Base-by-base conservation (phyloP, 1,284 basidiomycete genomes). In the Sporisorium sorghi region DNA sequence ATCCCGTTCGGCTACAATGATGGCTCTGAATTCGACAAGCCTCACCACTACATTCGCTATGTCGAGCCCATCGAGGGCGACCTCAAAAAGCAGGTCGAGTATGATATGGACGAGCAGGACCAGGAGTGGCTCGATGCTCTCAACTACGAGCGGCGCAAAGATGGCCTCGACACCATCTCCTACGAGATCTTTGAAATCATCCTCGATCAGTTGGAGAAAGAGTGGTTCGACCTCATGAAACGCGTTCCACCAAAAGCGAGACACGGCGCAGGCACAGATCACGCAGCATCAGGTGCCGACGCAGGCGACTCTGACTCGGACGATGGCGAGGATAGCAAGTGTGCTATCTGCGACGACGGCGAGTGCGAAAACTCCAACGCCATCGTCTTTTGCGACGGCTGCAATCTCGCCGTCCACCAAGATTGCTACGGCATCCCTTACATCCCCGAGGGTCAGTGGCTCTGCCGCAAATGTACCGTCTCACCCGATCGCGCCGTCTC, bases 71-170 rank as follows among this genome's bases (percentile, higher is more conserved):
- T 96, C 74, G 96, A 99, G 85, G 90, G 89, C 56, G 97, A 99
- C 73, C 89, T 98, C 30, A 91, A 92, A 11, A 89, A 90, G 48
- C 94, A 96, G 82, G 96, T 98, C 48, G 97, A 99, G 85, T 99
- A 99, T 87, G 97, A 99, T 84, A 99, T 99, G 95, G 97, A 99
- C 82, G 97, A 98, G 84, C 96, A 98, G 94, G 96, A 98, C 85
- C 91, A 94, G 85, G 92, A 94, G 84, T 99, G 97, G 97, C 89
- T 99, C 7, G 92, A 97, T 76, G 86, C 87, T 0, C 86, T 95
- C 74, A 99, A 99, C 80, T 80, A 85, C 8, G 93, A 97, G 63
- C 88, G 97, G 28, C 91, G 89, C 85, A 91, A 90, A 76, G 90
- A 92, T 32, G 90, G 93, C 64, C 83, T 91, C 32, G 91, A 91